These are phyloP conservation scores for Claviceps maximensis DNA, from an alignment of 2,329 filamentous ascomycete genomes.

Conservation along the genomic window DNA sequence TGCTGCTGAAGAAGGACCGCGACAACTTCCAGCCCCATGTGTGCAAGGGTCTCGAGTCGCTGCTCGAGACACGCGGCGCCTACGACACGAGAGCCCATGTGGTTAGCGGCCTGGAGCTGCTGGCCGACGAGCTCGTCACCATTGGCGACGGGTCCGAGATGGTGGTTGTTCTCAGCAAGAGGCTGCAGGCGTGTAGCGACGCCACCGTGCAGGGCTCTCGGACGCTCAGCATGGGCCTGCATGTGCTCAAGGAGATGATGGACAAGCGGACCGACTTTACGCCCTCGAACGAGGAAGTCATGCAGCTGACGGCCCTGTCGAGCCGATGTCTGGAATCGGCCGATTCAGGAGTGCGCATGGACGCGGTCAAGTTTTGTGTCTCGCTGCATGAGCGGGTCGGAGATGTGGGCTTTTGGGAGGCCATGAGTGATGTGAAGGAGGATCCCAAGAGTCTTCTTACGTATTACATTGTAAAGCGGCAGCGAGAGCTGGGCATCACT, in stretches of 20 bases:
- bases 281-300: constrained; percentile 39
- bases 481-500: constrained; percentile 33
- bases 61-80: constrained; percentile 49
- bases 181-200: constrained; percentile 30
- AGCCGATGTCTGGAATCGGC: constrained; percentile 44
- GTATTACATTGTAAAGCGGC: constrained; percentile 65
- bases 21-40: constrained; percentile 55
- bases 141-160: constrained; percentile 52
- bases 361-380: constrained; percentile 68
- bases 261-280: constrained; percentile 33
- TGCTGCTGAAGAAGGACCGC: constrained; percentile 55
- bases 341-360: constrained; percentile 54
- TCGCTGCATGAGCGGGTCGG: constrained; percentile 52
- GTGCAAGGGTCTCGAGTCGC: constrained; percentile 50
- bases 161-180: constrained; percentile 36
- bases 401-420: constrained; percentile 52
- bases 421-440: constrained; percentile 50
- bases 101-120: constrained; percentile 58
- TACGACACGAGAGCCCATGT: constrained; percentile 61
- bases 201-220: constrained; percentile 32
- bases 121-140: constrained; percentile 57
- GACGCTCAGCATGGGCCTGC: constrained; percentile 48
- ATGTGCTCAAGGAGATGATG: constrained; percentile 47
- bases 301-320: constrained; percentile 35
- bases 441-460: constrained; percentile 66